phyloP scores from a whole-genome alignment of 1,284 basidiomycete genomes.

The Bjerkandera adusta region DNA sequence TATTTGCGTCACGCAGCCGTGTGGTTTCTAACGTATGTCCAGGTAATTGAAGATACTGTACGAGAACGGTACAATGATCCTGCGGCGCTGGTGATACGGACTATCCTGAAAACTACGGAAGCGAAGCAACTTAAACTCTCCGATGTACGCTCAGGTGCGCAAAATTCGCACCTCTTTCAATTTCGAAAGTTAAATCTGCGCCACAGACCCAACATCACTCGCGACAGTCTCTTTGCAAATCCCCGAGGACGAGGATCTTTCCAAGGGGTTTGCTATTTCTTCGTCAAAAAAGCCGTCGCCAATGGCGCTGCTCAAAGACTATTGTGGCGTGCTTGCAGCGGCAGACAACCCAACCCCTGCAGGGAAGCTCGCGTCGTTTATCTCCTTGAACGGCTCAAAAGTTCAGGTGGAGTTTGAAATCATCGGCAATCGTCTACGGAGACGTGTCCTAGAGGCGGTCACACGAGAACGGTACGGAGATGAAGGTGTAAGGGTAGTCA shows the following conservation, averaged over 20 bases:
- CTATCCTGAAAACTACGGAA: slow-evolving; percentile 70
- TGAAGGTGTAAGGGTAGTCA: slow-evolving; percentile 82
- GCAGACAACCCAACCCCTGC: slow-evolving; percentile 78
- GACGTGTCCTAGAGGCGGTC: slow-evolving; percentile 76
- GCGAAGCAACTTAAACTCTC: slow-evolving; percentile 56
- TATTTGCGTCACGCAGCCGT: not conserved
- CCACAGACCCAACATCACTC: slow-evolving; percentile 59
- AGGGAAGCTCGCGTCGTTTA: slow-evolving; percentile 64
- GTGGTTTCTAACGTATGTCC: slow-evolving; percentile 10
- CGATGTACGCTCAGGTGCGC: slow-evolving; percentile 66
- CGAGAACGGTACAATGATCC: slow-evolving; percentile 77
- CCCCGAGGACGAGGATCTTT: slow-evolving; percentile 56
- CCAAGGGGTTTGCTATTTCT: slow-evolving; percentile 51
- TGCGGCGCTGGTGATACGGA: slow-evolving; percentile 70
- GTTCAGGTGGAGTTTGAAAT: slow-evolving; percentile 82
- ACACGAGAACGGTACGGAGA: slow-evolving; percentile 85
- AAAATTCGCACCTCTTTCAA: too few relatives aligned
- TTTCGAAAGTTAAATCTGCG: not conserved
- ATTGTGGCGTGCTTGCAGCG: slow-evolving; percentile 70
- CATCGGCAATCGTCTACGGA: slow-evolving; percentile 69
- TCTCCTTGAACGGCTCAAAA: slow-evolving; percentile 69
- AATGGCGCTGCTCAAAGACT: slow-evolving; percentile 67
- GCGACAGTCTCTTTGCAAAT: slow-evolving; percentile 60
- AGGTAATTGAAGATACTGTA: slow-evolving; percentile 78
- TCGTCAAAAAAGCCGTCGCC: slow-evolving; percentile 57